Base-by-base conservation (phyloP, 1,284 basidiomycete genomes). In the Sanghuangporus weigelae region DNA sequence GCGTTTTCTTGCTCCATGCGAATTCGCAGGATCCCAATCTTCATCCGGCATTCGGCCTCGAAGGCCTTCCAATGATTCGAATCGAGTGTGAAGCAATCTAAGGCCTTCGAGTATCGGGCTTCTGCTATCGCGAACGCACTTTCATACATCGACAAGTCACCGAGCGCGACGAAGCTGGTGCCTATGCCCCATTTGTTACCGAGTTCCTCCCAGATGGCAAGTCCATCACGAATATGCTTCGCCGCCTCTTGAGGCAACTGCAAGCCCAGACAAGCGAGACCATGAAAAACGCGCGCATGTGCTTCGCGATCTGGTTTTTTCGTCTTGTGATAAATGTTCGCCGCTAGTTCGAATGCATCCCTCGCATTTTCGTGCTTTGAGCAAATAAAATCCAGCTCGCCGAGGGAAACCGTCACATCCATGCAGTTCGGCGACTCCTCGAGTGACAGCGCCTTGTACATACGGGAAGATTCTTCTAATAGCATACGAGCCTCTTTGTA, bases 151-250 rank as follows among this genome's bases (percentile, higher is more conserved):
- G 23, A 8, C 10, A 62, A n/a, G 35, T 62, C 60, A 5, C 60
- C 60, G 16, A 54, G 42, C 11, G 44, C 53, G 21, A 42, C 21
- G 12, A 36, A 21, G 11, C 40, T 38, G n/a, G 49, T 36, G 10
- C 42, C 53, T 12, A 57, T 62, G 2, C 60, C 60, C 60, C 60
- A 62, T 8, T 31, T 57, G 36, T 57, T 56, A 5, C 23, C 14
- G 12, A 56, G 7, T 21, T 57, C 46, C n/a, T 57, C 31, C 54
- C 53, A 62, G 16, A 62, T 44, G 16, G 14, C 44, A 3, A 57
- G 36, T 4, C 53, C 55, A 12, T 21, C 35, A 8, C 23, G n/a
- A 19, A 51, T 39, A 7, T 46, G 35, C 31, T 12, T 39, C 19
- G 12, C 5, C 7, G 60, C 60, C 26, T 57, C 42, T 23, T 57